Percentiles rank a stretch among this genome's conserved stretches.
Conservation (phyloP, 139 green algal genomes). For the Auxenochlorella pyrenoidosa region DNA sequence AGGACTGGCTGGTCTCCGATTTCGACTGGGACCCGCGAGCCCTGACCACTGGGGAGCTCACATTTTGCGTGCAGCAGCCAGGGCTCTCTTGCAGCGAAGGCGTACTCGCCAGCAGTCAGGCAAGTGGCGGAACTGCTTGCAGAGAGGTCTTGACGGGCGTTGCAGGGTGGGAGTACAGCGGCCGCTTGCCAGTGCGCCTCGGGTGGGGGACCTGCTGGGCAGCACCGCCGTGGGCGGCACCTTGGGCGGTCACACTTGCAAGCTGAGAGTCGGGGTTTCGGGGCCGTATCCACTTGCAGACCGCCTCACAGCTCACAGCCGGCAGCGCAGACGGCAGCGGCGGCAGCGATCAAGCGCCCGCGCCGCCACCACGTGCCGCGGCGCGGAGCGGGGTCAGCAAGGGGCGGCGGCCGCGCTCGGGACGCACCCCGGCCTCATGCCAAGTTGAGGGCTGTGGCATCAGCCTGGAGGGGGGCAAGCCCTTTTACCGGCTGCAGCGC, state of each 20-base stretch:
- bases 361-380: neutral
- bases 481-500: constrained; percentile 29
- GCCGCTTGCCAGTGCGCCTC: neutral
- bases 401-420: neutral
- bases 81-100: neutral
- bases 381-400: neutral
- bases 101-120: neutral
- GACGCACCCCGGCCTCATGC: neutral
- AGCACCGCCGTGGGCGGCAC: neutral
- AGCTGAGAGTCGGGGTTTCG: no score
- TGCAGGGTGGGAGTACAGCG: no score
- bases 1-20: neutral
- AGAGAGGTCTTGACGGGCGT: no score
- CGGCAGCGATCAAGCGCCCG: neutral
- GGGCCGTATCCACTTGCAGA: neutral
- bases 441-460: constrained; percentile 21
- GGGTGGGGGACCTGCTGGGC: neutral
- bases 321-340: constrained; percentile 1
- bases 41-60: neutral
- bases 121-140: no score
- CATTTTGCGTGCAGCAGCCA: neutral
- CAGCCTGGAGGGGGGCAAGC: neutral
- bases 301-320: neutral
- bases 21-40: constrained; percentile 1
- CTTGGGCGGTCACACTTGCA: neutral